Evolutionary conservation across 495 filamentous ascomycete genomes (phyloP).

Genomic region (Lasiosphaeria hispida): DNA sequence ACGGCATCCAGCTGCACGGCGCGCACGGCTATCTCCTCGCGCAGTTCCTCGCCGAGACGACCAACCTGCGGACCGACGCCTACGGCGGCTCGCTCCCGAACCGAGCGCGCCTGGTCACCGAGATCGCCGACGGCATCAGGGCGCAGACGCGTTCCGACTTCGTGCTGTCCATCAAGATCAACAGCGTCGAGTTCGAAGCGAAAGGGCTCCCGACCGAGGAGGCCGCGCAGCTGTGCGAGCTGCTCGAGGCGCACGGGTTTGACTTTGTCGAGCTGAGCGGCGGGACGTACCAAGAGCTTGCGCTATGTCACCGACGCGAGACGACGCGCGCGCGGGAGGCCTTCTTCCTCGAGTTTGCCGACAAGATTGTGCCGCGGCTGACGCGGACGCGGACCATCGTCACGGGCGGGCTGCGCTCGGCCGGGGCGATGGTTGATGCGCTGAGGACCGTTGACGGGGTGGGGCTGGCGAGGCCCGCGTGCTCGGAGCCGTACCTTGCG

Average conservation of each 20-base stretch:
- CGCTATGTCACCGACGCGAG: conserved; percentile 52
- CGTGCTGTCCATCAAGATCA: conserved; percentile 64
- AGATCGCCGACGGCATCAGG: conserved; percentile 53
- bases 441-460: conserved; percentile 55
- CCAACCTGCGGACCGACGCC: conserved; percentile 59
- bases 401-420: conserved; percentile 63
- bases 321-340: conserved; percentile 57
- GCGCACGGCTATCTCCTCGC: conserved; percentile 67
- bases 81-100: conserved; percentile 60
- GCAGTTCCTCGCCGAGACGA: conserved; percentile 60
- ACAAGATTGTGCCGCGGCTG: conserved; percentile 53
- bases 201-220: conserved; percentile 57
- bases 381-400: conserved; percentile 55
- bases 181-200: conserved; percentile 65
- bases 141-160: conserved; percentile 44
- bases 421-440: conserved; percentile 59
- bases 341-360: conserved; percentile 68
- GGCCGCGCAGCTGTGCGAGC: conserved; percentile 50
- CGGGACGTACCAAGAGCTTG: conserved; percentile 59
- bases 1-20: conserved; percentile 59
- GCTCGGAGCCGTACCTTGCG: conserved; percentile 51
- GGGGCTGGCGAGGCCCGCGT: conserved; percentile 54
- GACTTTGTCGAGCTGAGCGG: conserved; percentile 66
- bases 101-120: conserved; percentile 54
- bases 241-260: conserved; percentile 54